Evolutionary conservation across 2,329 filamentous ascomycete species (phyloP), one percentile per base, ranked within the genome.

Genomic region (Exophiala viscosa): DNA sequence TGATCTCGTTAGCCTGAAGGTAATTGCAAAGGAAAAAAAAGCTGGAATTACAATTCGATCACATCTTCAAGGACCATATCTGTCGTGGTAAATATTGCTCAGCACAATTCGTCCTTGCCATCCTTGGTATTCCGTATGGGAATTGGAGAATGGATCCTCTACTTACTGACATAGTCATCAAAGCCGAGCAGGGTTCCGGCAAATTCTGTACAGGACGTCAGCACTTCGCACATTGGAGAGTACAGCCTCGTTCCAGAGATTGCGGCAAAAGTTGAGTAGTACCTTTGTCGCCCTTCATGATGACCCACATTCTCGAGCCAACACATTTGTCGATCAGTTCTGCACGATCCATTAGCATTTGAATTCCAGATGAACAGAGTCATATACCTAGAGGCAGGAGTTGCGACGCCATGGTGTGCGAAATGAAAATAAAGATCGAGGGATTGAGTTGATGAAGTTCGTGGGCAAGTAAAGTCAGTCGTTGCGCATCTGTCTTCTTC

Each of bases 241-340:
- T 7, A 28, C 23, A 10, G 18, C 14, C 31, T 6, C 10, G 3
- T 18, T 14, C 17, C n/a, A 18, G n/a, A 4, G 17, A 31, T 32
- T 15, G 10, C 3, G 14, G 14, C 11, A 32, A 5, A 28, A 23
- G 35, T 10, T 32, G 45, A 5, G 31, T 35, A 69, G 33, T 74
- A 95, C 93, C 93, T 78, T 96, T 97, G 69, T 97, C 93, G 62
- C 91, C 90, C 75, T 99, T 99, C 93, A 99, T 99, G 65, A 99
- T 84, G 59, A 99, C 91, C 91, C 92, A 96, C 71, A 99, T 97
- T 65, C 87, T 87, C 49, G 91, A 97, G 57, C 93, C 93, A 61
- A 99, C 91, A 70, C 93, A 99, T 74, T 96, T 96, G 78, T 99
- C 93, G 72, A 99, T 97, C 69, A 99, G 84, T 74, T 99, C 93